A percentile compares a stretch with the other conserved stretches of the same genome.
Conservation (phyloP, 1,284 basidiomycete species). For the Hymenochaete sp. region DNA sequence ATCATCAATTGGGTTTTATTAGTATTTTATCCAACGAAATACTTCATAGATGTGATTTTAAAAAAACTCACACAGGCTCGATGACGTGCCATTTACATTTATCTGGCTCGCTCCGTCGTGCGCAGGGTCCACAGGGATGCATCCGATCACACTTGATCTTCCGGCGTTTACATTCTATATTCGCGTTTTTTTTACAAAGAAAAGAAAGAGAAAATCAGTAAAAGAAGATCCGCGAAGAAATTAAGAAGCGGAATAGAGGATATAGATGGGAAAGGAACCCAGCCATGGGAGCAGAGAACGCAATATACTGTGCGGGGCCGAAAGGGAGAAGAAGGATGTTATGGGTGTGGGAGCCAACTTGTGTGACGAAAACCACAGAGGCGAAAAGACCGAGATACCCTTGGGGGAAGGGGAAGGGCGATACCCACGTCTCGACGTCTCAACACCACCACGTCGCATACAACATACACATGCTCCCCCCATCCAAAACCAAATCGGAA, state of each 20-base stretch:
- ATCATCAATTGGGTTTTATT: background rate
- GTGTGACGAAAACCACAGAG: no score
- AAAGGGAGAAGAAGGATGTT: no score
- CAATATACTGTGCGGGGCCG: no score
- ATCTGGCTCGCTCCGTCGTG: constrained; percentile 41
- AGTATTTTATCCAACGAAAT: background rate
- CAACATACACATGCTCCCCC: no score
- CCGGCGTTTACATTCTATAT: constrained; percentile 50
- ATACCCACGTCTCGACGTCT: no score
- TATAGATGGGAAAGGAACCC: no score
- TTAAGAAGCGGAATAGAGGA: background rate
- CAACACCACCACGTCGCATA: no score
- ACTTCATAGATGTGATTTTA: constrained; percentile 7
- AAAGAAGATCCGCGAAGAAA: background rate
- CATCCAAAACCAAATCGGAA: no score
- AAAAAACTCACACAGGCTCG: constrained; percentile 42
- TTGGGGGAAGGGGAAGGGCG: no score
- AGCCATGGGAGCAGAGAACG: no score
- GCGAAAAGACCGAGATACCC: no score
- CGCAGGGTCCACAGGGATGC: constrained; percentile 50
- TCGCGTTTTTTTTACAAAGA: constrained; percentile 19
- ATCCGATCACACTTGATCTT: constrained; percentile 56
- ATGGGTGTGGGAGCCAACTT: no score
- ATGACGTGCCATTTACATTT: constrained; percentile 52
- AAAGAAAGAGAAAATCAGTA: constrained; percentile 2